Base-by-base conservation (phyloP, 2,329 filamentous ascomycete species). In the Zelopaecilomyces penicillatus region DNA sequence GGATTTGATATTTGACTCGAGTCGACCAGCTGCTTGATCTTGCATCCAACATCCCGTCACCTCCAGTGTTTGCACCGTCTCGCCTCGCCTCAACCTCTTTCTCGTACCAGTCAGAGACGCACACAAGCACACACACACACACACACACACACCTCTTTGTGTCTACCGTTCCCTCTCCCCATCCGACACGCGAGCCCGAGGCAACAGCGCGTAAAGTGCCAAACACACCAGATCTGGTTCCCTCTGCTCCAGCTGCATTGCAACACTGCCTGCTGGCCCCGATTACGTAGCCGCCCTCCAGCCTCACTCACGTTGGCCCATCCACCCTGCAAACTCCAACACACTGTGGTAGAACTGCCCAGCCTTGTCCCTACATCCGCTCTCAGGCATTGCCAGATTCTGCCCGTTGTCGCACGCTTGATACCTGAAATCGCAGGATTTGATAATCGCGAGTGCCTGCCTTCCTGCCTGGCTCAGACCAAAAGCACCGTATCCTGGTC, bases 171-270 rank as follows among this genome's bases (percentile, higher is more conserved):
- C 37, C 29, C 37, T 40, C 42, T 41, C 39, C 45, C 35, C 41
- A 45, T 45, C 45, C 19, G 30, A 39, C 45, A 47, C 45, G 42
- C 45, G 45, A 47, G 42, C 45, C 44, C 45, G 33, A 38, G 45
- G 41, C 45, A 34, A 43, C 38, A 35, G 37, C 45, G 45, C 38
- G 42, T 47, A 47, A 45, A 47, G 45, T 47, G 42, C 45, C 45
- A 44, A 37, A 19, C 19, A 19, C 19, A 19, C 19, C 19, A 19
- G 19, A 19, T 19, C 19, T 19, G 19, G 19, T 19, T 19, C 19
- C 19, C 19, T 19, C 19, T 19, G 19, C 19, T 19, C 19, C 19
- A 19, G 19, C 19, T 19, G 19, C 19, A 19, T 19, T 19, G 19
- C 19, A 19, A 19, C 19, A 19, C 19, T 19, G 19, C 19, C 19